These are phyloP conservation scores for Pulicaria dysenterica DNA, from an alignment of 129 eudicot genomes.

Conservation along the genomic window DNA sequence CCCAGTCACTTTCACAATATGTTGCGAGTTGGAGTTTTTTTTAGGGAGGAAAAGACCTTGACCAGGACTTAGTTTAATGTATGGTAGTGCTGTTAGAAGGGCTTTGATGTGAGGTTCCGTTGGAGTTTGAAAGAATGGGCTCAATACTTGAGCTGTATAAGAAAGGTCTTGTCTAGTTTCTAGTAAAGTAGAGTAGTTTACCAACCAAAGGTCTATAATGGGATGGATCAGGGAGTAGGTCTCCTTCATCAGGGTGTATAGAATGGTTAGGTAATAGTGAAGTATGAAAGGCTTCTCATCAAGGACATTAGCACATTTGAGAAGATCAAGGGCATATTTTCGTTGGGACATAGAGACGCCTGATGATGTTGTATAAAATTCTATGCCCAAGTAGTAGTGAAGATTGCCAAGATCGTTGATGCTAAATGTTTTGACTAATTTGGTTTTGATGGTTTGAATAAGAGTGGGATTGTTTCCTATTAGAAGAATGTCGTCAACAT, in stretches of 20 bases:
- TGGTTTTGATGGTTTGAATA: background rate
- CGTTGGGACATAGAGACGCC: no score
- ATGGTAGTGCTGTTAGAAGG: background rate
- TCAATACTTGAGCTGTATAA: background rate
- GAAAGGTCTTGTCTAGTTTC: background rate
- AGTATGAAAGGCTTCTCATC: background rate
- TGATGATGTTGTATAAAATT: no score
- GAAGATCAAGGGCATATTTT: no score
- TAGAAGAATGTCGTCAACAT: background rate
- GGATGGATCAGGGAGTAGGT: background rate
- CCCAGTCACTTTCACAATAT: background rate
- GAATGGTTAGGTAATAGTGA: background rate
- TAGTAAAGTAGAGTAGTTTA: background rate
- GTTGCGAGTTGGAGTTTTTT: background rate
- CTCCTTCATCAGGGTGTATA: background rate
- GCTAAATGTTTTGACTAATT: background rate
- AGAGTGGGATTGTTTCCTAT: background rate
- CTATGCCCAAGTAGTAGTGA: no score
- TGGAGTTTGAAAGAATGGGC: background rate
- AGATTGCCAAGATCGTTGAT: no score
- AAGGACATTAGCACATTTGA: background rate
- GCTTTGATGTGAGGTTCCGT: background rate
- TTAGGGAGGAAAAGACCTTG: background rate
- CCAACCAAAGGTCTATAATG: background rate
- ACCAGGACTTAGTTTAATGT: background rate